Evolutionary conservation across 2,329 filamentous ascomycete species (phyloP).

Genomic region (Fonsecaea monophora): DNA sequence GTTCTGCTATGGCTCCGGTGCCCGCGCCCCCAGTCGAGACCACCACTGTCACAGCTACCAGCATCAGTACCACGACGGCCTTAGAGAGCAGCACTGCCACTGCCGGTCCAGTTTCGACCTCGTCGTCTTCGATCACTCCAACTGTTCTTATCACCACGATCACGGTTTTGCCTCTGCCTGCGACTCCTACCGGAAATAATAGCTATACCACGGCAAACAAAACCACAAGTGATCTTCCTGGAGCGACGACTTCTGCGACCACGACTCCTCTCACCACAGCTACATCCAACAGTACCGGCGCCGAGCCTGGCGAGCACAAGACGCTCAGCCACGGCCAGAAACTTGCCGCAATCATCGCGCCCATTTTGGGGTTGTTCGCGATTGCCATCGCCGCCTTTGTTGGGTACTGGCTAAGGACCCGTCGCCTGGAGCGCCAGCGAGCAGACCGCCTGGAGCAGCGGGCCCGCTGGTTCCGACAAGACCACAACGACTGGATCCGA

Average conservation of each 20-base stretch:
- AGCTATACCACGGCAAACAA: neutral
- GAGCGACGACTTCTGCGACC: neutral
- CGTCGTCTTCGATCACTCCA: neutral
- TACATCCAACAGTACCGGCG: neutral
- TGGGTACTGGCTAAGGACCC: constrained; percentile 18
- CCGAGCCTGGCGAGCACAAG: neutral
- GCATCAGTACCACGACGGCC: neutral
- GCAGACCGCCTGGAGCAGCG: constrained; percentile 6
- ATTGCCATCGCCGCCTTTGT: neutral
- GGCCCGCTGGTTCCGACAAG: constrained; percentile 23
- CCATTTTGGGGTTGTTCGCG: constrained; percentile 1
- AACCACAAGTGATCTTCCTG: neutral
- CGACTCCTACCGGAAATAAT: neutral
- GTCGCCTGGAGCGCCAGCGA: constrained; percentile 18
- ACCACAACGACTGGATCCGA: constrained; percentile 21
- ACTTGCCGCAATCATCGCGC: neutral
- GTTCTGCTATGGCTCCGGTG: neutral
- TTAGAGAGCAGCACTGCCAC: neutral
- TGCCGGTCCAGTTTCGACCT: neutral
- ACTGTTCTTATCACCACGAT: neutral
- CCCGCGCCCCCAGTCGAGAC: neutral
- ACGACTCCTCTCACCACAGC: neutral
- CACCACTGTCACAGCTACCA: neutral
- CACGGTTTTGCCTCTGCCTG: constrained; percentile 1
- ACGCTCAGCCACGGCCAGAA: neutral